Base-by-base conservation (phyloP, 768 basidiomycete genomes). In the Hebeloma cylindrosporum region DNA sequence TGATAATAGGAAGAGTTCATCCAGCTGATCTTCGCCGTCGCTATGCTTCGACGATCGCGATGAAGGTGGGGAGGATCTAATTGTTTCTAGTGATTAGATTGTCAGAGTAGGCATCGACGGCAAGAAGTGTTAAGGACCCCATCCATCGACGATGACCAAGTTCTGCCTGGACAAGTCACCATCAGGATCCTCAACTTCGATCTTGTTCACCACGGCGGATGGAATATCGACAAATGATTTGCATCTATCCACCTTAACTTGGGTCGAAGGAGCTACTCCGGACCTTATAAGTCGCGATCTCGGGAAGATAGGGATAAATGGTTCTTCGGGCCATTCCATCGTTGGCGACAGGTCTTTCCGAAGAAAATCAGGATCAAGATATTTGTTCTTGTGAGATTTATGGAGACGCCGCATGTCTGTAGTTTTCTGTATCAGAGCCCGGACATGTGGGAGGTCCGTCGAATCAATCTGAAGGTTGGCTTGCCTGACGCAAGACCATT, bases 61-160 rank as follows among this genome's bases (percentile, higher is more conserved):
- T 1, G 74, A 72, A 28, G 72, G 69, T 11, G 70, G 71, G 5
- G 73, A 72, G 33, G 63, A 54, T 48, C 54, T 65, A 35, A 70
- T 65, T 0, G 71, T 69, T 29, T 70, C 71, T 74, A n/a, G n/a
- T n/a, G n/a, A 31, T 16, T 29, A 29, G 22, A n/a, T 14, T 29
- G 11, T 23, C 8, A 23, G 11, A n/a, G 7, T 30, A 22, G 28
- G n/a, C 29, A 35, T 33, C 36, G 39, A 29, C 2, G 34, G 14
- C 5, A 43, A n/a, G 5, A 27, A 20, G 17, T 18, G 33, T 14
- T 36, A 30, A 36, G 27, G 35, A 86, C 86, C 60, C 82, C 83
- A 83, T 21, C 83, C 85, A 60, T 79, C 72, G 1, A 85, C 74
- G 25, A 85, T 54, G 7, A 72, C 64, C 70, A 88, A 74, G 58